Evolutionary conservation across 1,284 basidiomycete species (phyloP).

Genomic region (Mycena sp.): DNA sequence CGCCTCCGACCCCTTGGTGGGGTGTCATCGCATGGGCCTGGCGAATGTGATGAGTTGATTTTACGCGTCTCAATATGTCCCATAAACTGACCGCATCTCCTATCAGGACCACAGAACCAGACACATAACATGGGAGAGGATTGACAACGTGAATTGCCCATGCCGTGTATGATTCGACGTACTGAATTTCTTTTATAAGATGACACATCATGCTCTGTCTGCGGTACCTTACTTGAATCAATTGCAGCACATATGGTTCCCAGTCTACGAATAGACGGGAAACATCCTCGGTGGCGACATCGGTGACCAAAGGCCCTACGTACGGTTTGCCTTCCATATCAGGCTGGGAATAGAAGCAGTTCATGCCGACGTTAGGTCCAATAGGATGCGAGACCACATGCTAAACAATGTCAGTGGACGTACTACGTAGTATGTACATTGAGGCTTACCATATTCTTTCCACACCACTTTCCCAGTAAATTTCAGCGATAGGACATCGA

Average conservation of each 20-base stretch:
- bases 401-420: slow-evolving; percentile 2
- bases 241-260: slow-evolving; percentile 43
- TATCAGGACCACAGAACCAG: slow-evolving; percentile 47
- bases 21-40: slow-evolving; percentile 50
- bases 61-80: neutral
- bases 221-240: slow-evolving; percentile 36
- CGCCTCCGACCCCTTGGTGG: slow-evolving; percentile 47
- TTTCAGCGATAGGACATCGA: neutral
- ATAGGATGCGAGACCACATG: slow-evolving; percentile 41
- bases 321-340: slow-evolving; percentile 41
- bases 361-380: slow-evolving; percentile 42
- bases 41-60: neutral
- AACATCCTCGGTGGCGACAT: slow-evolving; percentile 41
- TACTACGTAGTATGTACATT: accelerated
- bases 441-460: slow-evolving; percentile 37
- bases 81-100: slow-evolving; percentile 52
- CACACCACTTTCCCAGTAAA: slow-evolving; percentile 41
- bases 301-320: slow-evolving; percentile 38
- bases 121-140: slow-evolving; percentile 43
- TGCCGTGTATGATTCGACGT: slow-evolving; percentile 43
- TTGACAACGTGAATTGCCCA: slow-evolving; percentile 55
- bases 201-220: neutral
- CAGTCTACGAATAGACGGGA: slow-evolving; percentile 37
- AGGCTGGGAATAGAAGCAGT: slow-evolving; percentile 38
- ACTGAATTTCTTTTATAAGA: no score